Base-by-base conservation (phyloP, 495 filamentous ascomycete genomes). In the Penicillium roqueforti region DNA sequence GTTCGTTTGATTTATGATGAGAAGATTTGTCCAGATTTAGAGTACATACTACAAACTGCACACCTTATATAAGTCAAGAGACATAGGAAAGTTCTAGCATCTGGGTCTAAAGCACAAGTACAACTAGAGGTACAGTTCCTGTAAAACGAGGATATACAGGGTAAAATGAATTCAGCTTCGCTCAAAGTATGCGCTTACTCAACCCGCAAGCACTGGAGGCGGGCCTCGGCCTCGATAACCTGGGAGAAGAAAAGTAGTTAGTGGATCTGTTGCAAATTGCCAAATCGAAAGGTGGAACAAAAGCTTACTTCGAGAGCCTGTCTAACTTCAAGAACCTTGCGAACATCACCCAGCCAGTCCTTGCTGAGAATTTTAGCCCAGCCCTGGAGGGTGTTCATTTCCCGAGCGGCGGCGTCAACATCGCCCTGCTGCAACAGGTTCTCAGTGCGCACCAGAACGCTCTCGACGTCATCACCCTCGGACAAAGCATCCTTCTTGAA, bases 301-400 rank as follows among this genome's bases (percentile, higher is more conserved):
- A 4, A 53, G 60, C 85, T 82, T 72, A 96, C 93, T 68, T 97
- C 93, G 59, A 98, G 75, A 63, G 93, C 93, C 72, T 97, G 92
- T 74, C 88, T 84, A 37, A 97, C 95, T 71, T 98, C 93, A 72
- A 97, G 75, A 58, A 95, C 86, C 72, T 86, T 83, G 60, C 93
- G 80, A 22, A 88, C 85, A 79, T 98, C 93, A 37, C 76, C 82
- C 60, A 98, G 63, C 93, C 93, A 98, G 68, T 98, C 93, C 62
- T 85, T 82, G 66, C 88, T 91, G 66, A 98, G 72, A 44, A 87
- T 92, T 76, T 91, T 95, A 20, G 92, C 91, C 93, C 95, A 97
- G 20, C 93, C 93, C 51, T 82, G 77, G 46, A 98, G 76, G 18
- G 81, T 81, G 67, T 96, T 97, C 88, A 97, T 92, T 78, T 98